Conservation (phyloP, 495 filamentous ascomycete genomes). For the Neurospora sp. region DNA sequence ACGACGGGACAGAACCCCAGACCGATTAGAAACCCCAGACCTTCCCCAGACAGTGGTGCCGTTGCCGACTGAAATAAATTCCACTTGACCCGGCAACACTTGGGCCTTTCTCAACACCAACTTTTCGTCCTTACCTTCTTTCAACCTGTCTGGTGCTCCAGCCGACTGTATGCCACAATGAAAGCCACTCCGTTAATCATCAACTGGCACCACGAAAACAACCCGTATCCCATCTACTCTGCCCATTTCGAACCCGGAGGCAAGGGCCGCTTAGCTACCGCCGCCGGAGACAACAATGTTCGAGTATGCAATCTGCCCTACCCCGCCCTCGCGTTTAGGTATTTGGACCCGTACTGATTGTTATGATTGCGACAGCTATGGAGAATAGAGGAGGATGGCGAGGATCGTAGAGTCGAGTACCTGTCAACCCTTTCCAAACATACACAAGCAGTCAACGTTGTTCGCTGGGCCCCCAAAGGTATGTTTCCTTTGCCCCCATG, state of each 20-base stretch:
- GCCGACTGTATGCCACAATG: slow-evolving; percentile 45
- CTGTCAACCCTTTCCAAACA: slow-evolving; percentile 85
- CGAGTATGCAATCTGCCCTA: slow-evolving; percentile 47
- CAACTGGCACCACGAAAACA: slow-evolving; percentile 94
- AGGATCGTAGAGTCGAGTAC: slow-evolving; percentile 80
- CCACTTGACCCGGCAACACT: not conserved
- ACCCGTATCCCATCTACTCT: slow-evolving; percentile 79
- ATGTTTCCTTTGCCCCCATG: slow-evolving; percentile 5
- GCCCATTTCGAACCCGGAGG: slow-evolving; percentile 92
- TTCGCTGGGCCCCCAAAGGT: slow-evolving; percentile 91
- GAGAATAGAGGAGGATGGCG: slow-evolving; percentile 79
- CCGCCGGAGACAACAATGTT: slow-evolving; percentile 94
- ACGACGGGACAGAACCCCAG: not conserved
- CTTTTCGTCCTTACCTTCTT: not conserved
- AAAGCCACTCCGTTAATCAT: slow-evolving; percentile 85
- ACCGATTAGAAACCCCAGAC: not conserved
- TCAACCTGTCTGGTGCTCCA: not conserved
- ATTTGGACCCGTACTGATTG: not conserved
- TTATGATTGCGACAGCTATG: slow-evolving; percentile 52
- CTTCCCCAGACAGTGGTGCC: not conserved
- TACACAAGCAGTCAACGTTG: slow-evolving; percentile 96
- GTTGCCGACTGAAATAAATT: not conserved
- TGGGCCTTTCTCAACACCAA: not conserved
- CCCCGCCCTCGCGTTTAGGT: not conserved
- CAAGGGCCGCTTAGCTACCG: slow-evolving; percentile 86